These are phyloP conservation scores for Dicorynia guianensis DNA, from an alignment of 306 rosid genomes.

Conservation along the genomic window DNA sequence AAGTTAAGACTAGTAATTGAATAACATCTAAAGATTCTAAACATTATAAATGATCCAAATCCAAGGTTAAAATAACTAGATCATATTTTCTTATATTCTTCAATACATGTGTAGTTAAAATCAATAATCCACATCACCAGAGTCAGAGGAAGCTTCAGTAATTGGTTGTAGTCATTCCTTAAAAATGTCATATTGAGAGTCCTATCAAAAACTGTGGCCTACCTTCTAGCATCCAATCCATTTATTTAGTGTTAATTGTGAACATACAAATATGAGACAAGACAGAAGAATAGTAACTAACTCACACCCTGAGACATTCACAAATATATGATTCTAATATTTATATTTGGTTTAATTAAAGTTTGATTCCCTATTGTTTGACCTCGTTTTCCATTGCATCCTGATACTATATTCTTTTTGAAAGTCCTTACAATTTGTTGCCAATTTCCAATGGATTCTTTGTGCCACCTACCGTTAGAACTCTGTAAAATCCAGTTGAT, in stretches of 20 bases:
- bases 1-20: background rate
- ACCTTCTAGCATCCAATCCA: slow-evolving; percentile 8
- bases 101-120: background rate
- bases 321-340: background rate
- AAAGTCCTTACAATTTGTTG: no score
- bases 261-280: slow-evolving; percentile 1
- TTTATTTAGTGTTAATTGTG: background rate
- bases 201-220: slow-evolving; percentile 13
- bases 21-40: background rate
- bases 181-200: background rate
- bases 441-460: no score
- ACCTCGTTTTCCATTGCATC: no score
- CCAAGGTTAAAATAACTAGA: slow-evolving; percentile 5
- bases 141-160: slow-evolving; percentile 9
- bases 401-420: no score
- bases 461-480: no score
- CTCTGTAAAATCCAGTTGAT: no score
- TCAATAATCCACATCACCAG: background rate
- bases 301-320: slow-evolving; percentile 7
- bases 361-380: no score
- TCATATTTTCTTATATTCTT: slow-evolving; percentile 5
- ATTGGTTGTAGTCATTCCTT: slow-evolving; percentile 12
- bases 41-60: slow-evolving; percentile 6
- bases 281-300: slow-evolving; percentile 1
- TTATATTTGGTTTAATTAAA: no score